phyloP scores from a whole-genome alignment of 495 filamentous ascomycete species.

The Pyronema domesticum region DNA sequence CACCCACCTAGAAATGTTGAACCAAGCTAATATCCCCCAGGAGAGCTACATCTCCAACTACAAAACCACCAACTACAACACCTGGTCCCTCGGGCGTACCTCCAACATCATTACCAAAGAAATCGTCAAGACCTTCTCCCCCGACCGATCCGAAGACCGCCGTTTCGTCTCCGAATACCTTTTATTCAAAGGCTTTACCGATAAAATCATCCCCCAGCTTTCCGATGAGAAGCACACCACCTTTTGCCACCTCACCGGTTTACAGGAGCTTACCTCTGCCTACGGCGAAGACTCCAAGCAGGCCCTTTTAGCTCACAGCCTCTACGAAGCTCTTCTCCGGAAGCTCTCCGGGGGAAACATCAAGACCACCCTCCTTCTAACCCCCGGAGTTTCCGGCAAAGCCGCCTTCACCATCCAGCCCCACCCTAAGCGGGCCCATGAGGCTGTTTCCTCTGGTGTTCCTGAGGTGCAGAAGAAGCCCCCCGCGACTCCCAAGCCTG shows the following conservation, averaged over 20 bases:
- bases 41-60: not conserved
- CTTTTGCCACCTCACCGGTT: not conserved
- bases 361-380: slow-evolving; percentile 16
- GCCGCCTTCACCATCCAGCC: slow-evolving; percentile 2
- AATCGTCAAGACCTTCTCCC: not conserved
- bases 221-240: not conserved
- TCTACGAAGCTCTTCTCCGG: slow-evolving; percentile 13
- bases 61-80: slow-evolving; percentile 3
- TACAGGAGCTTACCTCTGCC: slow-evolving; percentile 11
- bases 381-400: slow-evolving; percentile 7
- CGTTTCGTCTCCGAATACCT: slow-evolving; percentile 3
- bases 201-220: not conserved
- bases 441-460: slow-evolving; percentile 12
- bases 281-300: slow-evolving; percentile 13
- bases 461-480: not conserved
- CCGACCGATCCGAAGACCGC: not conserved
- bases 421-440: slow-evolving; percentile 11
- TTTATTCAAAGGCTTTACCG: slow-evolving; percentile 1
- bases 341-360: slow-evolving; percentile 10
- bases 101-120: not conserved
- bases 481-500: not conserved
- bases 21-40: not conserved
- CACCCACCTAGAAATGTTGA: not conserved
- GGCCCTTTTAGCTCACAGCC: slow-evolving; percentile 7
- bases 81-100: not conserved